Conservation (phyloP, 192 early-diverging fungal genomes). For the Anaeromyces robustus region DNA sequence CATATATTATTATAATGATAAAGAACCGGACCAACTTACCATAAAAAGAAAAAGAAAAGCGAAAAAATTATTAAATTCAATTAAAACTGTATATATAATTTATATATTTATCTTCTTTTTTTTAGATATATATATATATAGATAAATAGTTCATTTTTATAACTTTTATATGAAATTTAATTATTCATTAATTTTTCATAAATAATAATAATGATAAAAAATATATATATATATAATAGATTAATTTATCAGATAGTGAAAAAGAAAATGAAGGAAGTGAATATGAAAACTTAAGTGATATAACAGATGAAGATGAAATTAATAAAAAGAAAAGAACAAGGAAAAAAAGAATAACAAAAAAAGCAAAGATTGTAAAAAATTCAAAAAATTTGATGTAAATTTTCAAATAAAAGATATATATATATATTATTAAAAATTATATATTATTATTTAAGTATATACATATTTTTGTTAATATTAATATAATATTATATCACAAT, state of each 20-base stretch:
- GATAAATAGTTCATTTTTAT: too few relatives aligned
- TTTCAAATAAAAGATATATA: too few relatives aligned
- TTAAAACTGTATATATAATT: too few relatives aligned
- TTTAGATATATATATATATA: too few relatives aligned
- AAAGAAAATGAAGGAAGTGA: background rate
- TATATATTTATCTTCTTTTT: too few relatives aligned
- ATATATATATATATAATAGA: background rate
- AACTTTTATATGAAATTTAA: too few relatives aligned
- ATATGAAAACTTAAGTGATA: background rate
- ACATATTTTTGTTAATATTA: too few relatives aligned
- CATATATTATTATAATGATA: background rate
- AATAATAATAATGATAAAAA: too few relatives aligned
- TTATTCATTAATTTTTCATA: too few relatives aligned
- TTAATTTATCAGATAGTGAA: background rate
- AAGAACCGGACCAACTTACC: background rate
- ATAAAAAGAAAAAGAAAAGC: background rate
- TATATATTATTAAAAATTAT: too few relatives aligned
- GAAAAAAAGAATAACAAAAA: background rate
- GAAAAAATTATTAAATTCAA: background rate
- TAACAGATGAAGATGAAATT: background rate
- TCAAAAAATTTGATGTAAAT: background rate
- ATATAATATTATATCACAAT: too few relatives aligned
- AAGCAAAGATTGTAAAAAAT: background rate
- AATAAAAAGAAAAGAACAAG: background rate
- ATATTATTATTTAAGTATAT: too few relatives aligned